Evolutionary conservation across 495 filamentous ascomycete genomes (phyloP), one percentile per base, ranked within the genome.

Genomic region (Amniculicola lignicola): DNA sequence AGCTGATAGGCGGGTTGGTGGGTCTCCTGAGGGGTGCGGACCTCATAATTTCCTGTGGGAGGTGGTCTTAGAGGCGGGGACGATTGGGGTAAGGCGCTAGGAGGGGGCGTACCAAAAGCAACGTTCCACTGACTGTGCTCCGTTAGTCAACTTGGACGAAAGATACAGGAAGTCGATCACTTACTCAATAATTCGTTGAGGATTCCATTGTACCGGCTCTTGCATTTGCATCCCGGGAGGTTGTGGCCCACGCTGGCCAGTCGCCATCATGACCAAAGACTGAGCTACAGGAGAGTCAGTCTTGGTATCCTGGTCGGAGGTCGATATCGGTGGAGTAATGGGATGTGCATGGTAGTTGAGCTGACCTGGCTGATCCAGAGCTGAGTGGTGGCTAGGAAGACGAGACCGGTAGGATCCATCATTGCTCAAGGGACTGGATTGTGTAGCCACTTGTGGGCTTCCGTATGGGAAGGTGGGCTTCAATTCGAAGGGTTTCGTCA

Each of bases 111-210:
- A 70, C 89, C 89, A 71, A 96, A 96, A 21, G 90, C 89, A 54
- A 87, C 85, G 63, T 92, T 89, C 90, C 90, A 95, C 75, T 91
- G 88, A 67, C 89, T 93, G 56, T 19, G 40, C 2, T 16, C 21
- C 16, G 33, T 56, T 23, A 58, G 37, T 43, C 28, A 57, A 24
- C n/a, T 10, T 4, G 14, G 9, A 7, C 4, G 9, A 11, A 29
- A 35, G 3, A 12, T 1, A 9, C 7, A 31, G 19, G 10, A 7
- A 4, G 14, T 4, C n/a, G 44, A 18, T 14, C 24, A 79, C 89
- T 78, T 81, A 96, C 90, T 93, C 87, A 76, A 98, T 95, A 62
- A 98, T 87, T 46, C 87, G 82, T 24, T 89, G 83, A 2, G 93
- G 93, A 68, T 98, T 95, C 93, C 93, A 98, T 41, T 77, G 79